Conservation (phyloP, 768 basidiomycete genomes). For the Lyophyllum atratum region DNA sequence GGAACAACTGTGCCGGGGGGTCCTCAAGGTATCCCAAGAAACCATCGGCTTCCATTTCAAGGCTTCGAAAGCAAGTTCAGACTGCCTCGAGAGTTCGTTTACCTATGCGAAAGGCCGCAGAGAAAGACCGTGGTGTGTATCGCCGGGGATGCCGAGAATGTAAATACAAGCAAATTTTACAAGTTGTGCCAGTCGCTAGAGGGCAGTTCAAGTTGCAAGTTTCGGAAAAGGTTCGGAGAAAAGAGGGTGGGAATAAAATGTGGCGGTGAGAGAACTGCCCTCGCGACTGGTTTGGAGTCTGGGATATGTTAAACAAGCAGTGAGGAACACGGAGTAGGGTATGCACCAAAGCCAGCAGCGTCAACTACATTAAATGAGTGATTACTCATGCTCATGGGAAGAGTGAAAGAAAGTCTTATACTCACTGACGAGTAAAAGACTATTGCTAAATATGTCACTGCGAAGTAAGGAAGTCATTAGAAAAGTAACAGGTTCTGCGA, state of each 20-base stretch:
- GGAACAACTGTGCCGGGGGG: not conserved
- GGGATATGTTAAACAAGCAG: too few species aligned
- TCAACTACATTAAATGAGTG: too few species aligned
- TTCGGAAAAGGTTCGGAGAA: not conserved
- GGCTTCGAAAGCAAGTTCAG: not conserved
- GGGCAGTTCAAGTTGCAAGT: not conserved
- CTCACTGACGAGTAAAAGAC: too few species aligned
- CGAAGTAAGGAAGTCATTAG: too few species aligned
- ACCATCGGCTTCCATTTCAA: not conserved
- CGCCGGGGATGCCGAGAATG: not conserved
- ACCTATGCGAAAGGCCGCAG: not conserved
- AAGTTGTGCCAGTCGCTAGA: not conserved
- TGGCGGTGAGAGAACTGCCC: not conserved
- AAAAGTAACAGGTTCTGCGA: too few species aligned
- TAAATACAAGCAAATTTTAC: not conserved
- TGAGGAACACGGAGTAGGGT: too few species aligned
- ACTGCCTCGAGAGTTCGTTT: not conserved
- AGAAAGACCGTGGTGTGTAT: not conserved
- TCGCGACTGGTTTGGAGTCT: not conserved
- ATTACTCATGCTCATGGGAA: too few species aligned
- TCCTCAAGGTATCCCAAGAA: not conserved
- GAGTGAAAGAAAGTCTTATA: too few species aligned
- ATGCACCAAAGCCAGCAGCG: too few species aligned
- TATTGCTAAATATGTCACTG: too few species aligned
- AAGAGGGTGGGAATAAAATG: not conserved